Evolutionary conservation across 2,329 filamentous ascomycete genomes (phyloP), one percentile per base, ranked within the genome.

Genomic region (Botrytis aclada): DNA sequence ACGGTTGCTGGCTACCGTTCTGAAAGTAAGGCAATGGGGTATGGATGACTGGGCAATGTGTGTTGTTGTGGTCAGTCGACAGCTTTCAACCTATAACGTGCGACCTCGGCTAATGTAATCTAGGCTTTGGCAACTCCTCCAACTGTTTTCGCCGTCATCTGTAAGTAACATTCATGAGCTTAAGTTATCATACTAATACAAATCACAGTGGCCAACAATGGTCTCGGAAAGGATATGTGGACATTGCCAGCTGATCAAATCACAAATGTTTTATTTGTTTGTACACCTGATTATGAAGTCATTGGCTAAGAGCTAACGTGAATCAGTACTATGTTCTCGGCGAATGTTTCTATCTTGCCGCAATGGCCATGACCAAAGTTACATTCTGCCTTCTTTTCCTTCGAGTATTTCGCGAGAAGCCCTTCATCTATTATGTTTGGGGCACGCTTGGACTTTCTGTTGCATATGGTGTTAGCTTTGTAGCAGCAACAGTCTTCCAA

Each of bases 331-430:
- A 71, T 58, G 58, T 67, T 51, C 66, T 72, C 9, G 73, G 45
- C 14, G 71, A 74, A 73, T 70, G 64, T 29, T 66, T 73, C 45
- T 74, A 74, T 69, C 73, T 74, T 22, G 60, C 54, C 8, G 47
- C 66, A 14, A 58, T 74, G 39, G 65, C 66, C 14, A 72, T 72
- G 20, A 73, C 58, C 16, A 87, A 88, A 75, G 78, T 87, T 5
- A 84, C 86, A 1, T 81, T 89, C 41, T 80, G 89, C 1, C 82
- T 85, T 76, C 87, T 89, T 77, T 88, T 87, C 76, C 80, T 86
- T 14, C 84, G 85, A 71, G 85, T 89, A 71, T 89, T 89, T 74
- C 85, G 85, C 0, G 76, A 80, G 0, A 58, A 69, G 0, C 71
- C 69, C 6, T 82, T 86, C 18, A 82, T 82, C 22, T 69, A 69